Evolutionary conservation across 2,329 filamentous ascomycete species (phyloP), one percentile per base, ranked within the genome.

Genomic region (Trichophaea hybrida): DNA sequence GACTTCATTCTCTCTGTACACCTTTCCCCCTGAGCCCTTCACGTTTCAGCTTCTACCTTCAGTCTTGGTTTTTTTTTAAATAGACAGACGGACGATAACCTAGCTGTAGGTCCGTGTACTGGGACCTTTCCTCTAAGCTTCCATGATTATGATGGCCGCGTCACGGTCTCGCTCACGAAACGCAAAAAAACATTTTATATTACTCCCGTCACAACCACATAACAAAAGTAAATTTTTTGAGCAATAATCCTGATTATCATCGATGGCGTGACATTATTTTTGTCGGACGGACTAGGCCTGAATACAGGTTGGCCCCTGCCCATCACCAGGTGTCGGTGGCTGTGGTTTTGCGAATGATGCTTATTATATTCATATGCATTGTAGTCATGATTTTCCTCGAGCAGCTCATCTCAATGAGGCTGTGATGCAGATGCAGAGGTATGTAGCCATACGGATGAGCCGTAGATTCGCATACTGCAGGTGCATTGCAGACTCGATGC

Each of bases 361-460:
- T 43, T 43, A 12, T 43, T 43, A 43, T 43, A 43, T 43, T 24
- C 24, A 43, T 43, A 43, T 43, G 10, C 38, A 12, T 10, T 43
- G 38, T 4, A 15, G 38, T 15, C 10, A 15, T 15, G 38, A 13
- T 51, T 24, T 24, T 32, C 48, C 13, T 24, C 48, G 12, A 15
- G 15, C 13, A 51, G n/a, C n/a, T 51, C n/a, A 51, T 17, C 48
- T 51, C n/a, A 51, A 32, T 51, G 48, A 51, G 48, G 48, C 48
- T 51, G 48, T 24, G 48, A 32, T 32, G 48, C 15, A 32, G n/a
- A 51, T 51, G 8, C 48, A 51, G 48, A 51, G 48, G 13, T 51
- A 51, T 17, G 48, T 51, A 51, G 48, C 48, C n/a, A 51, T 24
- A 51, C 48, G 48, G 48, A 51, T 51, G 13, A 51, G 48, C 31